phyloP scores from a whole-genome alignment of 306 rosid species.

The Comarum palustre region DNA sequence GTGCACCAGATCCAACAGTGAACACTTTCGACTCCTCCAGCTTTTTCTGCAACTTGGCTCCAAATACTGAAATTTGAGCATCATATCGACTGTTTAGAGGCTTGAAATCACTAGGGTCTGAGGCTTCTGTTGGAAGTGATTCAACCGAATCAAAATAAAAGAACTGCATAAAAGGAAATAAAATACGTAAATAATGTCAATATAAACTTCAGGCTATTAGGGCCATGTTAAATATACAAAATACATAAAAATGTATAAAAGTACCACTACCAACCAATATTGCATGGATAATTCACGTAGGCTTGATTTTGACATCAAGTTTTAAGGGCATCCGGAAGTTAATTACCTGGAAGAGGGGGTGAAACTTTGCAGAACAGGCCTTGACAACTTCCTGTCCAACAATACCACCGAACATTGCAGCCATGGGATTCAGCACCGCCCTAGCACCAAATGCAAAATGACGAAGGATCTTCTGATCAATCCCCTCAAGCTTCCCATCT shows the following conservation, averaged over 20 bases:
- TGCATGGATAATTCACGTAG: neutral
- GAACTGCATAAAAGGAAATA: constrained; percentile 15
- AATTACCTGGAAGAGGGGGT: constrained; percentile 31
- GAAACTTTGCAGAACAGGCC: constrained; percentile 29
- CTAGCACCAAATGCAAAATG: constrained; percentile 31
- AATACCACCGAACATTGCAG: constrained; percentile 32
- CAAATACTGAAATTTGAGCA: constrained; percentile 30
- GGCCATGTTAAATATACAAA: neutral
- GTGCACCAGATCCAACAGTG: constrained; percentile 26
- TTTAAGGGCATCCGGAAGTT: neutral
- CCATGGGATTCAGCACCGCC: constrained; percentile 31
- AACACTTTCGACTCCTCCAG: constrained; percentile 24
- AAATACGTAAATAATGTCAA: neutral
- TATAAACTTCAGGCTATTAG: neutral
- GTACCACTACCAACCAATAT: neutral
- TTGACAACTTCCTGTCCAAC: constrained; percentile 31
- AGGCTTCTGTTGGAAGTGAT: constrained; percentile 20
- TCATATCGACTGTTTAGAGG: constrained; percentile 27
- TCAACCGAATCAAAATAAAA: constrained; percentile 27
- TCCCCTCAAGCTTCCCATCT: constrained; percentile 27
- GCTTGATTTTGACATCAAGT: neutral
- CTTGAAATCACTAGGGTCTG: constrained; percentile 24
- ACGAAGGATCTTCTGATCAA: constrained; percentile 17
- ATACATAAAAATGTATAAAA: no score
- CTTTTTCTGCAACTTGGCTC: constrained; percentile 27